phyloP scores from a whole-genome alignment of 192 early-diverging fungal genomes.

The Physocladia obscura region DNA sequence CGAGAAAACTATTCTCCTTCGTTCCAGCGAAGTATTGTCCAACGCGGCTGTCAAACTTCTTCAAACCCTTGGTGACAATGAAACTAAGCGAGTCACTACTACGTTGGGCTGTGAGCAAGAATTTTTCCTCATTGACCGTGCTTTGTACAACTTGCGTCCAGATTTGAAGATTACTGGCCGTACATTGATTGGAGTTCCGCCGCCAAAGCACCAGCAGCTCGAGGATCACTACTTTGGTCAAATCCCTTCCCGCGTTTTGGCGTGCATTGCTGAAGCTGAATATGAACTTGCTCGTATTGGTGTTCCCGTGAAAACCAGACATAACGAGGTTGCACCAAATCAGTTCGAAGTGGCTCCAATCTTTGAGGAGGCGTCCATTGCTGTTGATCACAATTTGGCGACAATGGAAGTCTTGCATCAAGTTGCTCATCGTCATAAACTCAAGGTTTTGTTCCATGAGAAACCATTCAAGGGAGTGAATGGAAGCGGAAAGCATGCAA shows the following conservation, averaged over 20 bases:
- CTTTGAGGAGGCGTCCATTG: slow-evolving; percentile 93
- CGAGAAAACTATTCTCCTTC: slow-evolving; percentile 96
- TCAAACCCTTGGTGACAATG: slow-evolving; percentile 73
- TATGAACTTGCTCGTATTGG: slow-evolving; percentile 91
- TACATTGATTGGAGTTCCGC: slow-evolving; percentile 88
- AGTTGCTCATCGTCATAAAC: slow-evolving; percentile 95
- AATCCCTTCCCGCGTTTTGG: slow-evolving; percentile 89
- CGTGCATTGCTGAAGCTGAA: slow-evolving; percentile 89
- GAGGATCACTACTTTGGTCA: slow-evolving; percentile 99
- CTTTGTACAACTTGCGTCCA: slow-evolving; percentile 87
- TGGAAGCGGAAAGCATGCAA: slow-evolving; percentile 98
- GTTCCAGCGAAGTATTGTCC: slow-evolving; percentile 85
- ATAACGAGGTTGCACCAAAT: slow-evolving; percentile 98
- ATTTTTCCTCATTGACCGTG: slow-evolving; percentile 97
- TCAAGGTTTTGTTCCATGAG: slow-evolving; percentile 98
- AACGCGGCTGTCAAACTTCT: slow-evolving; percentile 79
- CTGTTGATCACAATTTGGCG: slow-evolving; percentile 98
- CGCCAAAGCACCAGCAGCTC: slow-evolving; percentile 97
- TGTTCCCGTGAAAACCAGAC: slow-evolving; percentile 97
- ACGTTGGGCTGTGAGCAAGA: slow-evolving; percentile 98
- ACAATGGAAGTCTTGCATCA: slow-evolving; percentile 97
- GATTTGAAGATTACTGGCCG: slow-evolving; percentile 96
- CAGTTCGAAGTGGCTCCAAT: slow-evolving; percentile 99
- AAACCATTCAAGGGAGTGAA: slow-evolving; percentile 99
- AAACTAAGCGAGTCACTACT: slow-evolving; percentile 80